A percentile compares a stretch with the other conserved stretches of the same genome.
phyloP scores from a whole-genome alignment of 352 stramenopile species.

The Blastocystis sp. region DNA sequence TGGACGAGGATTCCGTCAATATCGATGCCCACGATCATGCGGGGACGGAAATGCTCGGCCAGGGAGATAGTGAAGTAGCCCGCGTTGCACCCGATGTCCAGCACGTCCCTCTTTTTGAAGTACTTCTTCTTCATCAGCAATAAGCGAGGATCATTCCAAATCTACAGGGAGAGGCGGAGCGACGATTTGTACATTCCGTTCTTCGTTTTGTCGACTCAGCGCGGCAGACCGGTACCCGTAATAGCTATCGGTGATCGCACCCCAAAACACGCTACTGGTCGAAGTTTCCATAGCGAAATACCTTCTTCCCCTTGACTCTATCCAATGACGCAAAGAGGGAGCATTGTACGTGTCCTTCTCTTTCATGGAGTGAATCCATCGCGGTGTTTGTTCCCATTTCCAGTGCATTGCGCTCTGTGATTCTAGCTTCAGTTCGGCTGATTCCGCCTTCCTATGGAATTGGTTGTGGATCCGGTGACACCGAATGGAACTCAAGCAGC shows the following conservation, averaged over 20 bases:
- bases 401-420: too few species aligned
- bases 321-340: too few species aligned
- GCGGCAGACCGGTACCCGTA: slow-evolving; percentile 24
- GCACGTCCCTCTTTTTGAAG: slow-evolving; percentile 30
- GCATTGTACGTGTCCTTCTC: too few species aligned
- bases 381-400: too few species aligned
- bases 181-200: not conserved
- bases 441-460: too few species aligned
- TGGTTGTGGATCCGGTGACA: too few species aligned
- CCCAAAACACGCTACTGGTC: not conserved
- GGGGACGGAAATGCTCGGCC: slow-evolving; percentile 13
- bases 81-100: slow-evolving; percentile 58
- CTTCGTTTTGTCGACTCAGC: not conserved
- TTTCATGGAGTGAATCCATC: too few species aligned
- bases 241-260: slow-evolving; percentile 4
- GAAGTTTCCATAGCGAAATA: slow-evolving; percentile 59
- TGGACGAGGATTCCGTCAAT: slow-evolving; percentile 23
- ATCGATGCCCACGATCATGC: slow-evolving; percentile 55
- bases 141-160: slow-evolving; percentile 44
- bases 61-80: slow-evolving; percentile 60
- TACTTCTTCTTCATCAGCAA: slow-evolving; percentile 52
- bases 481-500: too few species aligned
- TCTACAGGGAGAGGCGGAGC: not conserved
- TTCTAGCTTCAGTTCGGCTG: too few species aligned
- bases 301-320: slow-evolving; percentile 23